Evolutionary conservation across 78 protist species (phyloP), one percentile per base, ranked within the genome.

Genomic region (Dictyostelium firmibasis): DNA sequence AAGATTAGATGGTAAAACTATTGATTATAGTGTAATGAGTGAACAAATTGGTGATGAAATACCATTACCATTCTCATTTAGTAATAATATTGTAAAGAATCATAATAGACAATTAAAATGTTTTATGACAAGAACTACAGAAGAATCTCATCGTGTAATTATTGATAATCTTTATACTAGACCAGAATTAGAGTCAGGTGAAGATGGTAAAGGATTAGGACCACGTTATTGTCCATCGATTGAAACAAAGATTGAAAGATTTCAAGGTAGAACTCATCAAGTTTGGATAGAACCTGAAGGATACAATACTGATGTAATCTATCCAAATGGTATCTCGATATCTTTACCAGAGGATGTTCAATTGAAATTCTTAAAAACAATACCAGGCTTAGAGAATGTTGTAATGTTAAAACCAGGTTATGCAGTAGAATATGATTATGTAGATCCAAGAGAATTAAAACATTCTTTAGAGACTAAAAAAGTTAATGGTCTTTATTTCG

Each of bases 211-310:
- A 76, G 99, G 98, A 18, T 69, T 97, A 4, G 99, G 97, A 13
- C 99, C 99, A 50, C 36, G 98, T 36, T 98, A 98, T 88, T 98
- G 99, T 72, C 99, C 99, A 11, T 97, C 98, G 5, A 92, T 98
- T 72, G 98, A 97, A 81, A 74, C 82, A 5, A 67, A 87, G 60
- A 72, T 91, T 13, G 84, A 79, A n/a, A 25, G 93, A 41, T 97
- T 96, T 77, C 81, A 91, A 62, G 89, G 93, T 31, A 92, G 94
- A 4, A 74, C 79, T 14, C 96, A 67, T 60, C 98, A 96, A 85
- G 91, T 98, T 7, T 98, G 98, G 98, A 92, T 98, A 7, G 99
- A 98, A 84, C 99, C 99, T 2, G 99, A 98, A 31, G 99, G 99
- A 0, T 84, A 92, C 47, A 31, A 89, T 50, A 86, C 98, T 10